phyloP scores from a whole-genome alignment of 495 filamentous ascomycete genomes.

The Penicillium mononematosum region DNA sequence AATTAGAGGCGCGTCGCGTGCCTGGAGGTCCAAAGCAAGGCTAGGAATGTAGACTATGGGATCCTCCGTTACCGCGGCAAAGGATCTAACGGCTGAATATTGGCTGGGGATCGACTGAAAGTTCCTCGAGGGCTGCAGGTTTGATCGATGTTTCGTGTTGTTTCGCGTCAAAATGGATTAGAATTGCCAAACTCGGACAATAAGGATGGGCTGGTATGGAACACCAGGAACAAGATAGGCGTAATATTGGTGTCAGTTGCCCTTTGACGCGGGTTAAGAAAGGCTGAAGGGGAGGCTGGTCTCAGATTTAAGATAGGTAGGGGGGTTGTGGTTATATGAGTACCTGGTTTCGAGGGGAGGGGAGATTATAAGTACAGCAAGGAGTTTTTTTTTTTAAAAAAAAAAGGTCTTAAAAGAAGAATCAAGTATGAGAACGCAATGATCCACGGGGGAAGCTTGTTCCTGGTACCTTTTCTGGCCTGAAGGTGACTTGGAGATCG shows the following conservation, averaged over 20 bases:
- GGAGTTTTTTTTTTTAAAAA: too few relatives aligned
- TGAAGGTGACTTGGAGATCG: constrained; percentile 19
- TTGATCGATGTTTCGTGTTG: constrained; percentile 25
- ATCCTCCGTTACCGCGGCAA: constrained; percentile 39
- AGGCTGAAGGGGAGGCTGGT: constrained; percentile 23
- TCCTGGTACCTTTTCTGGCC: constrained; percentile 18
- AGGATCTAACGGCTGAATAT: constrained; percentile 19
- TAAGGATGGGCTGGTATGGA: constrained; percentile 11
- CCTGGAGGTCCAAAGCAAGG: constrained; percentile 39
- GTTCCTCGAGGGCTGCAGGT: constrained; percentile 1
- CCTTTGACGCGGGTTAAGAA: constrained; percentile 12
- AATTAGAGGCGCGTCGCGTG: constrained; percentile 42
- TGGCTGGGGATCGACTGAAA: constrained; percentile 20
- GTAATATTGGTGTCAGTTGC: constrained; percentile 8
- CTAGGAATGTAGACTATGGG: constrained; percentile 48
- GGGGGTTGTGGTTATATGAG: neutral
- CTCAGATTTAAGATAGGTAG: constrained; percentile 32
- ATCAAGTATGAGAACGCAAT: neutral
- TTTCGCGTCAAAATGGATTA: constrained; percentile 16
- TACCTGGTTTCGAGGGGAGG: constrained; percentile 8
- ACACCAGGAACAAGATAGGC: neutral
- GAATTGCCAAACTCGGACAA: constrained; percentile 7
- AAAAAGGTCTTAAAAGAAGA: constrained; percentile 18
- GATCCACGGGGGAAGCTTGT: constrained; percentile 25
- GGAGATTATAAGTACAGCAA: constrained; percentile 31